Conservation (phyloP, 2,329 filamentous ascomycete genomes). For the Cordyceps militaris region DNA sequence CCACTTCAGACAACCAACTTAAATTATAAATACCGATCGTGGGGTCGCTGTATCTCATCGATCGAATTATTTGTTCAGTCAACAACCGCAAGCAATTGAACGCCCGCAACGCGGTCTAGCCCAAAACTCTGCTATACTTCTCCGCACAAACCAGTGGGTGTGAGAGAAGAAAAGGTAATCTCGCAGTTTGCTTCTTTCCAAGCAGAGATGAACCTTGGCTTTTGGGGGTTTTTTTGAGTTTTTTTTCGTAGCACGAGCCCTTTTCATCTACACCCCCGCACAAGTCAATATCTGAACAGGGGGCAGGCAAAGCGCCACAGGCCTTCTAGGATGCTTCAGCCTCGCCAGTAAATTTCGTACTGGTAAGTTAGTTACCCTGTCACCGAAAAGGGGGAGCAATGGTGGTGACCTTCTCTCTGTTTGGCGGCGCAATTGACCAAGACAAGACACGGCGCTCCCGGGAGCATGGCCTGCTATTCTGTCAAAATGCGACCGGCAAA, state of each 20-base stretch:
- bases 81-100: background rate
- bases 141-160: background rate
- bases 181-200: background rate
- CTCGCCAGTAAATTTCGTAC: background rate
- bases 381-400: background rate
- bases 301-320: too few species aligned
- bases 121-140: background rate
- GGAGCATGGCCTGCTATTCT: background rate
- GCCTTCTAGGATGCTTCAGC: background rate
- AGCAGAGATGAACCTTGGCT: background rate
- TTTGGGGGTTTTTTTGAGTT: background rate
- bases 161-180: background rate
- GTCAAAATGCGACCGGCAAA: background rate
- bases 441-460: background rate
- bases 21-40: background rate
- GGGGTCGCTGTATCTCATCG: constrained; percentile 4
- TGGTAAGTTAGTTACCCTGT: background rate
- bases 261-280: background rate
- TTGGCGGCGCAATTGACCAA: too few species aligned
- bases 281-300: background rate
- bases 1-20: background rate
- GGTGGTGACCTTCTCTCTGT: too few species aligned
- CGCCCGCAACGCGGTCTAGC: background rate
- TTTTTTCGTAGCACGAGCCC: background rate
- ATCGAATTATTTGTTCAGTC: background rate